Conservation (phyloP, 2,329 filamentous ascomycete species). For the Drechslera avenae region DNA sequence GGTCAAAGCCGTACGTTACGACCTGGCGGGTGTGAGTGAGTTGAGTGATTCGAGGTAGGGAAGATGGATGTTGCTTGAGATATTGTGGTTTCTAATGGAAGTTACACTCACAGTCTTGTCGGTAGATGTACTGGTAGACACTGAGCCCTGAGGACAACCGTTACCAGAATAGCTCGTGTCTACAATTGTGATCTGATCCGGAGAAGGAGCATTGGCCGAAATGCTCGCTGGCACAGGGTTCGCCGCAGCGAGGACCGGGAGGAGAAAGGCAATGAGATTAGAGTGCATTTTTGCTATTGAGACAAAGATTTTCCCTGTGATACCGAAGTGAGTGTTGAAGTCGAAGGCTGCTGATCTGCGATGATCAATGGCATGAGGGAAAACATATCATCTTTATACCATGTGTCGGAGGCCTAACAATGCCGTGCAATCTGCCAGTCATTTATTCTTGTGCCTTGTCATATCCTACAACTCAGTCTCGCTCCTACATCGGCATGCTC, state of each 20-base stretch:
- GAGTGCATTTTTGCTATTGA: conserved; percentile 34
- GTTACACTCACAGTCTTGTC: conserved; percentile 39
- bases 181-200: conserved; percentile 36
- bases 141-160: conserved; percentile 43
- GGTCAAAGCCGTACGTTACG: conserved; percentile 43
- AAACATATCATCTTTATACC: conserved; percentile 33
- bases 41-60: neutral
- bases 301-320: neutral
- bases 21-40: conserved; percentile 23
- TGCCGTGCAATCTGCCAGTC: conserved; percentile 1
- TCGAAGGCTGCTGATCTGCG: conserved; percentile 30
- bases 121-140: conserved; percentile 37
- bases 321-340: conserved; percentile 3
- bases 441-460: conserved; percentile 4
- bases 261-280: conserved; percentile 35
- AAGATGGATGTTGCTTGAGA: neutral
- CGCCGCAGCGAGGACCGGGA: conserved; percentile 38
- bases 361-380: conserved; percentile 26
- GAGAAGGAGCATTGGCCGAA: conserved; percentile 20
- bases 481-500: neutral
- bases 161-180: conserved; percentile 42
- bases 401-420: neutral
- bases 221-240: conserved; percentile 29
- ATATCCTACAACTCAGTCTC: conserved; percentile 21
- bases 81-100: conserved; percentile 4